These are phyloP conservation scores for Saturnispora diversa DNA, from an alignment of 805 yeast genomes.

Conservation along the genomic window DNA sequence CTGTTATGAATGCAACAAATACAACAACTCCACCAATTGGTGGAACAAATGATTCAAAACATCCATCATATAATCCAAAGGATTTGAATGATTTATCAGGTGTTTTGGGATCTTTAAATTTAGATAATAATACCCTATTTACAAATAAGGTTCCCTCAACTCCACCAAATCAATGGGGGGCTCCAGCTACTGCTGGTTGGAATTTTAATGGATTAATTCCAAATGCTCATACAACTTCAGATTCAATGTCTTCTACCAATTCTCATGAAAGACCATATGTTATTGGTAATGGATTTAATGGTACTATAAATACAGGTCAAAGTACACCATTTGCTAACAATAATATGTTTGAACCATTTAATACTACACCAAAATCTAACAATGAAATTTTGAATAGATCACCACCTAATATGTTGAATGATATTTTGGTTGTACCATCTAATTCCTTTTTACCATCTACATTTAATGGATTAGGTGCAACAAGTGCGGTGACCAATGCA, in stretches of 20 bases:
- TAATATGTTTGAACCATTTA: slow-evolving; percentile 7
- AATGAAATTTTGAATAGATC: slow-evolving; percentile 10
- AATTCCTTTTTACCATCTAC: slow-evolving; percentile 8
- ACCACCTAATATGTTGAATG: slow-evolving; percentile 8
- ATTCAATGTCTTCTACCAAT: slow-evolving; percentile 11
- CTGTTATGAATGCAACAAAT: slow-evolving; percentile 20
- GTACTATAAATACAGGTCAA: slow-evolving; percentile 2
- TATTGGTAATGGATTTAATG: slow-evolving; percentile 6
- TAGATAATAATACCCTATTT: slow-evolving; percentile 27
- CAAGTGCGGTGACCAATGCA: not conserved
- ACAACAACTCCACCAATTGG: slow-evolving; percentile 29
- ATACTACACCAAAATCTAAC: slow-evolving; percentile 1
- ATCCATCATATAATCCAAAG: slow-evolving; percentile 13
- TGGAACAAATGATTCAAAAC: slow-evolving; percentile 16
- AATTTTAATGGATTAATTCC: slow-evolving; percentile 15
- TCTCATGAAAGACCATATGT: slow-evolving; percentile 8
- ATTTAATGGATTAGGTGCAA: slow-evolving; percentile 6
- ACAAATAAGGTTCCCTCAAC: slow-evolving; percentile 23
- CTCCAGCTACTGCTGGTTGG: slow-evolving; percentile 14
- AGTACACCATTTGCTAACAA: slow-evolving; percentile 5
- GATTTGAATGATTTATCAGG: slow-evolving; percentile 38
- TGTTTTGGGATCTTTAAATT: slow-evolving; percentile 39
- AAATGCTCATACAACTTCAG: slow-evolving; percentile 13
- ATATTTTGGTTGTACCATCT: slow-evolving; percentile 5
- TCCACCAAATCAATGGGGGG: slow-evolving; percentile 21